Evolutionary conservation across 805 yeast genomes (phyloP).

Genomic region (Teunomyces tritomae): DNA sequence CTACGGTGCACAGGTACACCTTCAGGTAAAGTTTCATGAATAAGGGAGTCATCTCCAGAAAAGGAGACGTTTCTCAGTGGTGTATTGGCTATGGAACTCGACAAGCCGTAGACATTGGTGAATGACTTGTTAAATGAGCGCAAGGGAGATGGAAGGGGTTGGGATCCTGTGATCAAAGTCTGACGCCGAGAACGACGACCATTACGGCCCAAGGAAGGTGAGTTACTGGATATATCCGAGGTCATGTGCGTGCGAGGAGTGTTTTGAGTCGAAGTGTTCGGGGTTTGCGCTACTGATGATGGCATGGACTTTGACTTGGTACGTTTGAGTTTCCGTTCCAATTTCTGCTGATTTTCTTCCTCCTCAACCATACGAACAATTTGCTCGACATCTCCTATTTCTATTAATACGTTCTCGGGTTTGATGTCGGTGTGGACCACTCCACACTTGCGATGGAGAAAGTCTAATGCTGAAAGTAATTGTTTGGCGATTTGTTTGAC

Average conservation of each 20-base stretch:
- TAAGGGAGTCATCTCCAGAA: slow-evolving; percentile 4
- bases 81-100: slow-evolving; percentile 40
- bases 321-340: slow-evolving; percentile 41
- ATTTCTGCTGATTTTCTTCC: slow-evolving; percentile 50
- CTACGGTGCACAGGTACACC: neutral
- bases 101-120: slow-evolving; percentile 34
- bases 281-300: neutral
- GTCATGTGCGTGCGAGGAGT: neutral
- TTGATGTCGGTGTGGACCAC: slow-evolving; percentile 72
- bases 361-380: slow-evolving; percentile 67
- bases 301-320: slow-evolving; percentile 11
- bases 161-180: slow-evolving; percentile 84
- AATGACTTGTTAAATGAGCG: slow-evolving; percentile 51
- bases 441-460: slow-evolving; percentile 69
- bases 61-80: slow-evolving; percentile 25
- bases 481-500: slow-evolving; percentile 84
- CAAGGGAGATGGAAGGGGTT: slow-evolving; percentile 88
- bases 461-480: slow-evolving; percentile 67
- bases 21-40: neutral
- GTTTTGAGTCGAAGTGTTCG: slow-evolving; percentile 1
- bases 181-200: slow-evolving; percentile 63
- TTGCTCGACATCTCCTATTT: slow-evolving; percentile 79
- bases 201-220: slow-evolving; percentile 42
- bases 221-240: slow-evolving; percentile 11
- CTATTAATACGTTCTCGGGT: slow-evolving; percentile 75